Base-by-base conservation (phyloP, 768 basidiomycete species). In the Chalciporus piperatus region DNA sequence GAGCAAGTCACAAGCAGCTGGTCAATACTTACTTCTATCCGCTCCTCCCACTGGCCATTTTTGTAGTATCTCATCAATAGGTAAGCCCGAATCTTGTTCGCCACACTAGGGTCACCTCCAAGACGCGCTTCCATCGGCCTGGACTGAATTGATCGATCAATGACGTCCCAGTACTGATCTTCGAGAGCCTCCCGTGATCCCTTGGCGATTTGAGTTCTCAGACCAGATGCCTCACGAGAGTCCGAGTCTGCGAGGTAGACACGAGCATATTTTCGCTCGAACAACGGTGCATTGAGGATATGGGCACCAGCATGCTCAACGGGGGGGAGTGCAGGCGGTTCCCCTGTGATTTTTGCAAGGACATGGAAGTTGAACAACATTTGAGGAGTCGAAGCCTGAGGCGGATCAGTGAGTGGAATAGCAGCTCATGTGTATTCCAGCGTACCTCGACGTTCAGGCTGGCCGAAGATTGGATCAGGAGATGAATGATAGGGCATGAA, bases 61-160 rank as follows among this genome's bases (percentile, higher is more conserved):
- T 80, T 80, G 63, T 93, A 90, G 69, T 87, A 90, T 57, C 82
- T 74, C 46, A 98, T 83, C 22, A 87, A 74, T 27, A 95, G 73
- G 66, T 92, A 98, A 0, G 93, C 93, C 10, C 94, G 76, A 39
- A 98, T 83, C 66, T 89, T 92, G 76, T 98, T 97, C 27, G 84
- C 76, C 12, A 94, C 76, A 51, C 89, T 91, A 0, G 96, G 96
- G 51, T 94, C 88, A 22, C 96, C 96, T 14, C 96, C 96, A 5
- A 99, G 76, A 37, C 80, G 76, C 1, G 96, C 96, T 58, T 97
- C 90, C 47, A 82, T 78, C 0, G 92, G 91, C 11, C 90, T 74
- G 2, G 88, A 79, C 48, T 90, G 87, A 14, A 99, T 77, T 0
- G 88, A 88, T 39, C 85, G 81, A 51, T 95, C 92, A 46, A 99